A percentile compares a stretch with the other conserved stretches of the same genome.
phyloP scores from a whole-genome alignment of 495 filamentous ascomycete genomes.

The Penicillium maclennaniae region DNA sequence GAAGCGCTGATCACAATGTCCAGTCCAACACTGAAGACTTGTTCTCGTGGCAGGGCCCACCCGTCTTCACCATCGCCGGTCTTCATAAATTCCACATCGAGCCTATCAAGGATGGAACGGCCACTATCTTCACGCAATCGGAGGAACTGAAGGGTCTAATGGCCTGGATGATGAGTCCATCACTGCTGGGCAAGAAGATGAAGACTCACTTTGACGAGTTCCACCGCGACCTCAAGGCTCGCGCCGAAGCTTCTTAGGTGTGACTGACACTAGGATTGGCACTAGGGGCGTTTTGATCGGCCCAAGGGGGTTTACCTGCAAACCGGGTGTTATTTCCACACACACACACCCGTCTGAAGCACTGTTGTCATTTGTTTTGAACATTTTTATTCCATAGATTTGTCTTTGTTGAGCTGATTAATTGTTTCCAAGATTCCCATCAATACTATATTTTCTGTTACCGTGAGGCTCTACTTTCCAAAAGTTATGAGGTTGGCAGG shows the following conservation, averaged over 20 bases:
- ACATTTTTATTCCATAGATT: not conserved
- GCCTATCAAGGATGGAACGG: slow-evolving; percentile 21
- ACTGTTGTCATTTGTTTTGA: not conserved
- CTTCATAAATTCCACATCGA: slow-evolving; percentile 24
- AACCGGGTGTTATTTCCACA: not conserved
- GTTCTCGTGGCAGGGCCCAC: slow-evolving; percentile 30
- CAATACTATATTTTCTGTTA: not conserved
- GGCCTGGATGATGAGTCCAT: slow-evolving; percentile 22
- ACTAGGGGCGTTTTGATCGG: not conserved
- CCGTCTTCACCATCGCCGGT: slow-evolving; percentile 25
- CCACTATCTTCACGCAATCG: slow-evolving; percentile 25
- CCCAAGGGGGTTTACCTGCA: slow-evolving; percentile 1
- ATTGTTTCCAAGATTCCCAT: not conserved
- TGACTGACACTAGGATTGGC: not conserved
- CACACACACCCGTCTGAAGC: not conserved
- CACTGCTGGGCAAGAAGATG: slow-evolving; percentile 22
- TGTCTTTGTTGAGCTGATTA: not conserved
- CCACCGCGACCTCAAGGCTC: slow-evolving; percentile 23
- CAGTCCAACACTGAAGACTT: slow-evolving; percentile 23
- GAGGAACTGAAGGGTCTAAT: slow-evolving; percentile 23
- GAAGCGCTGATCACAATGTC: not conserved
- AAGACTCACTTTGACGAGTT: slow-evolving; percentile 19
- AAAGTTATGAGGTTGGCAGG: not conserved
- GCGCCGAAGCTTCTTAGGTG: slow-evolving; percentile 11
- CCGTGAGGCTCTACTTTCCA: too few species aligned